Evolutionary conservation across 2,329 filamentous ascomycete genomes (phyloP), one percentile per base, ranked within the genome.

Genomic region (Byssochlamys sp.): DNA sequence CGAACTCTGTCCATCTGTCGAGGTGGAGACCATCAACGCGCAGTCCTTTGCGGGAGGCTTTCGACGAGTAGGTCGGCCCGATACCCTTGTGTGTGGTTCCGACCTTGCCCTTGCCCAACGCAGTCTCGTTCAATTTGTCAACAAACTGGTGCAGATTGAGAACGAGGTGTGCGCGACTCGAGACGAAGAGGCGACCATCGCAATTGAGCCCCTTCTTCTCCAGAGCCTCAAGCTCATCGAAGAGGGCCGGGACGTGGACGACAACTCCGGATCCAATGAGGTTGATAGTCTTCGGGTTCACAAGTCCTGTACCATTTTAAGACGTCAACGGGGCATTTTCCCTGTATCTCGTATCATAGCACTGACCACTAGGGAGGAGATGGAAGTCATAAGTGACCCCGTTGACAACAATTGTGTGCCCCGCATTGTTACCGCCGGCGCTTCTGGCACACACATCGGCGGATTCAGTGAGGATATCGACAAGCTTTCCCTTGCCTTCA

Each of bases 31-130:
- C 82, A 39, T 79, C 79, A 57, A 86, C 75, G 56, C 81, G 80
- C 35, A 85, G 75, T 62, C 83, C 83, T 49, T 78, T 78, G 58
- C 84, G 75, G 4, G 81, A 78, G 61, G 83, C 83, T 73, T 86
- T 86, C 65, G 81, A 81, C 66, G 80, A 82, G 73, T 86, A 86
- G 61, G 81, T 81, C 66, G 84, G 84, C 51, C 81, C 77, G 59
- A 79, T 78, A 50, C 77, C 77, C 65, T 79, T 78, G 31, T 75
- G 74, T 2, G 77, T 79, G 11, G 77, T 79, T 33, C 77, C 77
- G 48, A 79, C 76, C 67, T 78, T 76, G 61, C 73, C 72, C 33
- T 71, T 74, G 58, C 73, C 75, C 45, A 75, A 67, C 56, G 66
- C 70, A 53, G 75, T 73, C 65, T 79, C 77, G 60, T 75, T 73